Base-by-base conservation (phyloP, 306 rosid species). In the Quercus suber region DNA sequence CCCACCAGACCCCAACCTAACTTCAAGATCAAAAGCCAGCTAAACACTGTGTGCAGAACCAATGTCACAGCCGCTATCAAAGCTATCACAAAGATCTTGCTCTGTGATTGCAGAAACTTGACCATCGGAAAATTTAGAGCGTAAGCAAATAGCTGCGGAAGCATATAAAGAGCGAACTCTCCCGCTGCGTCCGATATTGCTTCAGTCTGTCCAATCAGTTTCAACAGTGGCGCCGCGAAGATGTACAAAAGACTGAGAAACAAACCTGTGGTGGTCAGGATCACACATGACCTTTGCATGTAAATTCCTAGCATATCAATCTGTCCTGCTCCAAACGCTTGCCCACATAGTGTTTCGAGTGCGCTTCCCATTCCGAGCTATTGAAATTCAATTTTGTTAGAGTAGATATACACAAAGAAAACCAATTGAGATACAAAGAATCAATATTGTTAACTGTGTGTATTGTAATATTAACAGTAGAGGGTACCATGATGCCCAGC, bases 351-450 rank as follows among this genome's bases (percentile, higher is more conserved):
- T 5, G 99, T 94, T 45, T 92, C 99, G 45, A 94, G 81, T 1
- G 97, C 99, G 49, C 97, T 94, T 27, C 97, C 99, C 99, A 94
- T 94, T 11, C 99, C 99, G 3, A 92, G 78, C 98, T 92, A 33
- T 9, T 37, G 18, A 7, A 9, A 56, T 1, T 45, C 52, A 45
- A 45, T 45, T 45, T 45, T 45, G 52, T 45, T 45, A 45, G 52
- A 43, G 13, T 3, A 33, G 37, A 33, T 5, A 33, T 23, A 23
- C 11, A 43, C 12, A 43, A 43, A 43, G 37, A 35, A 35, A 8
- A 2, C 51, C 3, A 43, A 43, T 43, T 33, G 2, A 33, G 37
- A 33, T 33, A 33, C 8, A 37, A 37, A 37, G 10, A 37, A 37
- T 37, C 43, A 37, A 35, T 35, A 1, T 35, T 0, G 2, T 1